Percentiles rank a stretch among this genome's conserved stretches.
phyloP scores from a whole-genome alignment of 163 green algal species.

The Coccomyxa subellipsoidea region DNA sequence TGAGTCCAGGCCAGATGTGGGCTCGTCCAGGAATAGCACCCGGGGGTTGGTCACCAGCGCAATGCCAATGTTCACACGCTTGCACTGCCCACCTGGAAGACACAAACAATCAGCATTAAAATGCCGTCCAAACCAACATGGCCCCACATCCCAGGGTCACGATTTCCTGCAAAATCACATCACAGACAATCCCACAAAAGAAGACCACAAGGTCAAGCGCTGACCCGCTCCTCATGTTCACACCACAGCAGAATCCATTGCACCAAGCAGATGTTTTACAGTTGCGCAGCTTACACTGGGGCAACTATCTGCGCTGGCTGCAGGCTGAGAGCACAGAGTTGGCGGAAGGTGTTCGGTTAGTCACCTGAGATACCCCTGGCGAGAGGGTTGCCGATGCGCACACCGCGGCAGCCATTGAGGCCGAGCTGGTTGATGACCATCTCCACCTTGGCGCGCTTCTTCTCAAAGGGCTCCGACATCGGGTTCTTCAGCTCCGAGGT shows the following conservation, averaged over 20 bases:
- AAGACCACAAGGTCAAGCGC: too few species aligned
- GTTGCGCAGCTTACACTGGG: too few species aligned
- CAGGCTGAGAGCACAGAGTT: too few species aligned
- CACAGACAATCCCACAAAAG: too few species aligned
- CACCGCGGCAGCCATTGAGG: slow-evolving; percentile 55
- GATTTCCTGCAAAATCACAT: too few species aligned
- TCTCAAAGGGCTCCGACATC: slow-evolving; percentile 23
- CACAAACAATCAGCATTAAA: background rate
- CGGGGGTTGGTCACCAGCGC: slow-evolving; percentile 62
- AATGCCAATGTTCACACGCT: slow-evolving; percentile 62
- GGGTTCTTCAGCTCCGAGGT: slow-evolving; percentile 81
- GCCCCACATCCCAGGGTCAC: background rate
- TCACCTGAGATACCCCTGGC: slow-evolving; percentile 42
- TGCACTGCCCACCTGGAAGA: slow-evolving; percentile 23
- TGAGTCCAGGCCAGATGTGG: slow-evolving; percentile 71
- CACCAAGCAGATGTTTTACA: too few species aligned
- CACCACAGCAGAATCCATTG: too few species aligned
- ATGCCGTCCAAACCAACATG: background rate
- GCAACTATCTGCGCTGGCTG: too few species aligned
- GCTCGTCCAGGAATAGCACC: slow-evolving; percentile 78
- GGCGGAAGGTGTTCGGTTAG: too few species aligned
- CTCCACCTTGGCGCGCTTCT: slow-evolving; percentile 61
- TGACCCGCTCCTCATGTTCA: too few species aligned
- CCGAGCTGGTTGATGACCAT: slow-evolving; percentile 56
- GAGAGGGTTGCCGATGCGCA: slow-evolving; percentile 66